Evolutionary conservation across 2,329 filamentous ascomycete species (phyloP).

Genomic region (Penicillium griseofulvum): DNA sequence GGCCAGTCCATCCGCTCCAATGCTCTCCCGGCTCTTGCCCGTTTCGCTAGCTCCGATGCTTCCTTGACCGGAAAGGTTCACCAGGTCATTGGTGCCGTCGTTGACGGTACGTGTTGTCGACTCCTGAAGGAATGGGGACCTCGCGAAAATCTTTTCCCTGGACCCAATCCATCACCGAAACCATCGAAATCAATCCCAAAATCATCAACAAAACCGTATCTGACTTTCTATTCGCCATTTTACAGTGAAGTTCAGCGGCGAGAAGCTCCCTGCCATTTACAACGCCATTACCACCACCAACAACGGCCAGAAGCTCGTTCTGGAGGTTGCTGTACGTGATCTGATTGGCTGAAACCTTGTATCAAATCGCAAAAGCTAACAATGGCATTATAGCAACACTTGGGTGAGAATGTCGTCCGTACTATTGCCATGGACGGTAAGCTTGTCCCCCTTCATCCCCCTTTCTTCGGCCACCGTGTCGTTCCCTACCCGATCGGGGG

Average conservation of each 20-base stretch:
- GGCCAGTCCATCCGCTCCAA: conserved; percentile 57
- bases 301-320: conserved; percentile 87
- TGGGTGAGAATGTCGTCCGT: conserved; percentile 98
- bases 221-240: conserved; percentile 29
- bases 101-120: conserved; percentile 71
- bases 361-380: conserved; percentile 25
- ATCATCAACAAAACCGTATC: conserved; percentile 23
- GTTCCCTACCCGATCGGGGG: conserved; percentile 17
- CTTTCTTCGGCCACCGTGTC: conserved; percentile 23
- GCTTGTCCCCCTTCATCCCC: conserved; percentile 32
- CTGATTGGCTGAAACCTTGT: conserved; percentile 21
- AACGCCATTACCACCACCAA: conserved; percentile 93
- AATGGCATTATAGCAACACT: conserved; percentile 73
- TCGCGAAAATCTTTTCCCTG: conserved; percentile 46
- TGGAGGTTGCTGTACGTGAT: conserved; percentile 86
- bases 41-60: conserved; percentile 61
- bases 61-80: conserved; percentile 62
- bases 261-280: conserved; percentile 93
- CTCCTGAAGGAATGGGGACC: conserved; percentile 23
- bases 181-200: conserved; percentile 31
- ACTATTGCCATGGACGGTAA: conserved; percentile 99
- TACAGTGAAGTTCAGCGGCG: conserved; percentile 92
- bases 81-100: conserved; percentile 97
- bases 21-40: conserved; percentile 59
- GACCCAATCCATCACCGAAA: conserved; percentile 37